Evolutionary conservation across 2,329 filamentous ascomycete genomes (phyloP), one percentile per base, ranked within the genome.

Genomic region (Fusarium sp.): DNA sequence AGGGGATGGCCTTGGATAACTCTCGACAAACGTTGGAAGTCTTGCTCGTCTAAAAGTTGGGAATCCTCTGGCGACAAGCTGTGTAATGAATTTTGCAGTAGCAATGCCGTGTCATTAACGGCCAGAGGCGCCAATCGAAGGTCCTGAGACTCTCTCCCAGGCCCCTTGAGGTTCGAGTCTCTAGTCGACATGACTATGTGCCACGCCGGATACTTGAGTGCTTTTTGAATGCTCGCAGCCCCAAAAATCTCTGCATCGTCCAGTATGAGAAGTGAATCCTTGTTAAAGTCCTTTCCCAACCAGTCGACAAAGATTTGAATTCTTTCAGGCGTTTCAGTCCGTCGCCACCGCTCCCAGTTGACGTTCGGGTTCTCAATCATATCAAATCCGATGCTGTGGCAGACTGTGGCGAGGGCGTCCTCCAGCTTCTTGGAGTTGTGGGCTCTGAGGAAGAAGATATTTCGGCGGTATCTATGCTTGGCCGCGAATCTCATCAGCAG

Each of bases 171-270:
- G 13, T 65, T 50, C 4, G 52, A 65, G 38, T 50, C 52, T 11
- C 63, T 25, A 2, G 63, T 65, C 1, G 63, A 65, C 38, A 65
- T 58, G 9, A 65, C 38, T 2, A 65, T 36, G 5, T 65, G 27
- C 52, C 38, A 42, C 1, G 36, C 63, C 1, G 63, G 63, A 35
- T 58, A 58, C n/a, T 38, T 65, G n/a, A 65, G 52, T 2, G 54
- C 54, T 3, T 1, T 4, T 29, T 58, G 63, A 22, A 58, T 58
- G 27, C 42, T 38, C 2, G n/a, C 7, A 16, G 22, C 18, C 6
- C 63, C 63, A 8, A 65, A 58, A 6, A 57, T 20, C 6, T 65
- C 52, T 25, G 56, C 56, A 3, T 65, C 52, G 13, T 65, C 63
- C 8, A 65, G 6, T 1, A 65, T 58, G 6, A 65, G 52, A 6